phyloP scores from a whole-genome alignment of 2,329 filamentous ascomycete genomes.

The Pseudogymnoascus sp. region DNA sequence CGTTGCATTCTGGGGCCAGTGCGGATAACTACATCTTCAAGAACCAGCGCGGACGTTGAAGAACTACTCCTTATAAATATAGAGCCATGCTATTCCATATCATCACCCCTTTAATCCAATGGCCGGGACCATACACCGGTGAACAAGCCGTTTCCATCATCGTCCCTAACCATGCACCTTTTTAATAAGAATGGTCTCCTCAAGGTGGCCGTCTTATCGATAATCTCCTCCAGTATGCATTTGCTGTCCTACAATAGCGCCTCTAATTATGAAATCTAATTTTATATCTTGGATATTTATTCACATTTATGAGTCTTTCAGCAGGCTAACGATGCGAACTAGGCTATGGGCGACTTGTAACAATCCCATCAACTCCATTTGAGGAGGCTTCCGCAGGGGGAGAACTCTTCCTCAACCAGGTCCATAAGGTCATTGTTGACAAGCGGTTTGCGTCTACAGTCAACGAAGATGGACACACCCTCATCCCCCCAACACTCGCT shows the following conservation, averaged over 20 bases:
- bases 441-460: slow-evolving; percentile 31
- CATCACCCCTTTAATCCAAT: background rate
- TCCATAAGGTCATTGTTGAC: slow-evolving; percentile 36
- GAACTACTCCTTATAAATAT: too few relatives aligned
- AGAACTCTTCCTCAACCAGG: background rate
- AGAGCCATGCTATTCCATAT: background rate
- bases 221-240: slow-evolving; percentile 1
- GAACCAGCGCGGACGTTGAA: background rate
- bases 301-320: background rate
- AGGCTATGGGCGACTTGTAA: background rate
- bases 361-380: background rate
- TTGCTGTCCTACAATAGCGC: background rate
- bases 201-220: background rate
- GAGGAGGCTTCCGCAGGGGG: background rate
- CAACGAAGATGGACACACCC: slow-evolving; percentile 39
- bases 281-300: background rate
- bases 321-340: background rate
- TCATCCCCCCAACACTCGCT: slow-evolving; percentile 42
- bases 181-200: slow-evolving; percentile 11
- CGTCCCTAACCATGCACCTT: slow-evolving; percentile 15
- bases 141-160: slow-evolving; percentile 16
- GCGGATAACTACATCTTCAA: background rate
- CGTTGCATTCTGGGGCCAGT: slow-evolving; percentile 2
- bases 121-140: background rate
- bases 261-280: background rate